phyloP scores from a whole-genome alignment of 345 rosid genomes.

The Eucalyptus shirleyi region DNA sequence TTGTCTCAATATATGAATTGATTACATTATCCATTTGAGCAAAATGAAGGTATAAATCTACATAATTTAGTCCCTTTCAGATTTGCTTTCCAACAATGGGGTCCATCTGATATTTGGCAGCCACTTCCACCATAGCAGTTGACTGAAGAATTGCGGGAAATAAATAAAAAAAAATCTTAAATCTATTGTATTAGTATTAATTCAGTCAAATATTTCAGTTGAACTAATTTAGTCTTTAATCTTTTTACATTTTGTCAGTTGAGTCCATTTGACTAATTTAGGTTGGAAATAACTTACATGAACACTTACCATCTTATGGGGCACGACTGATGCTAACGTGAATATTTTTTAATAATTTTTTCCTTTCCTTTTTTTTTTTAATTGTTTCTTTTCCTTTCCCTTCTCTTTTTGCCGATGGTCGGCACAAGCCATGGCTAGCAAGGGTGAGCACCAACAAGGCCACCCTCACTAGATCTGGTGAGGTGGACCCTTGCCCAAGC shows the following conservation, averaged over 20 bases:
- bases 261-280: not conserved
- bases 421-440: not conserved
- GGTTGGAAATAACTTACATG: too few relatives aligned
- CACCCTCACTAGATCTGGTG: not conserved
- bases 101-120: not conserved
- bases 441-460: not conserved
- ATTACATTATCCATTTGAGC: not conserved
- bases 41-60: not conserved
- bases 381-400: not conserved
- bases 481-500: not conserved
- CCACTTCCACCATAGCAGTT: not conserved
- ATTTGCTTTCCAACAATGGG: not conserved
- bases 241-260: too few relatives aligned
- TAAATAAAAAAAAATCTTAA: too few relatives aligned
- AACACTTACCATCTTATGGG: not conserved
- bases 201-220: not conserved
- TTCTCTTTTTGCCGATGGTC: not conserved
- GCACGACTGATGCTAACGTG: accelerated
- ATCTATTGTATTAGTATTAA: too few relatives aligned
- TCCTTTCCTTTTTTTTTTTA: too few relatives aligned
- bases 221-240: not conserved
- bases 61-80: not conserved
- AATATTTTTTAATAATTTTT: too few relatives aligned
- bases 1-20: not conserved
- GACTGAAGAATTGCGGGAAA: not conserved